These are phyloP conservation scores for Dryas octopetala DNA, from an alignment of 306 rosid species.

Conservation along the genomic window DNA sequence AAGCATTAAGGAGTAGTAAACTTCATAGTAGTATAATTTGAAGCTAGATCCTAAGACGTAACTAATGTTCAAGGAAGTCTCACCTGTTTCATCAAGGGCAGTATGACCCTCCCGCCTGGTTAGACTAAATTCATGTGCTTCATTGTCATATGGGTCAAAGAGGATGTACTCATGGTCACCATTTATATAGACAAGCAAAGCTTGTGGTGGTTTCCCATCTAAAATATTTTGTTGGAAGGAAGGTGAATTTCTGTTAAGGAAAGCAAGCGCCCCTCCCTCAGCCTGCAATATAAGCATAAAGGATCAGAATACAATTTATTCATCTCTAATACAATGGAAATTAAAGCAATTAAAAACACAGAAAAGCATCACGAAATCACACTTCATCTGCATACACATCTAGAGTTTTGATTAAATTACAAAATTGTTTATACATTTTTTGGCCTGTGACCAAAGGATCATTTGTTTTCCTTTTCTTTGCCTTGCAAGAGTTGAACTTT, in stretches of 20 bases:
- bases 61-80: conserved; percentile 18
- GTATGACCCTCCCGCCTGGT: conserved; percentile 32
- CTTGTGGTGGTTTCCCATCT: conserved; percentile 40
- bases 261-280: conserved; percentile 79
- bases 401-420: neutral
- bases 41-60: neutral
- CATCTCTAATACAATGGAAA: neutral
- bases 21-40: too few relatives aligned
- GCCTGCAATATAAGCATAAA: conserved; percentile 45
- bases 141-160: conserved; percentile 61
- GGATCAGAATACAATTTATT: neutral
- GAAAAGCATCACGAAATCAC: neutral
- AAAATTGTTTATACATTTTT: neutral
- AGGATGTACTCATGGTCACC: conserved; percentile 75
- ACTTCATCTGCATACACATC: neutral
- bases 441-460: neutral
- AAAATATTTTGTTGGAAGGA: conserved; percentile 27
- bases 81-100: conserved; percentile 73
- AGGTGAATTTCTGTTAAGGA: conserved; percentile 46
- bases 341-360: neutral
- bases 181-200: conserved; percentile 62
- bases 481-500: neutral
- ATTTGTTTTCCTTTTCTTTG: neutral
- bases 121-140: conserved; percentile 41
- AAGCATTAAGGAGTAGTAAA: too few relatives aligned